Percentiles rank a stretch among this genome's conserved stretches.
These are phyloP conservation scores for Microsporum audouinii DNA, from an alignment of 2,329 filamentous ascomycete species.

Conservation along the genomic window DNA sequence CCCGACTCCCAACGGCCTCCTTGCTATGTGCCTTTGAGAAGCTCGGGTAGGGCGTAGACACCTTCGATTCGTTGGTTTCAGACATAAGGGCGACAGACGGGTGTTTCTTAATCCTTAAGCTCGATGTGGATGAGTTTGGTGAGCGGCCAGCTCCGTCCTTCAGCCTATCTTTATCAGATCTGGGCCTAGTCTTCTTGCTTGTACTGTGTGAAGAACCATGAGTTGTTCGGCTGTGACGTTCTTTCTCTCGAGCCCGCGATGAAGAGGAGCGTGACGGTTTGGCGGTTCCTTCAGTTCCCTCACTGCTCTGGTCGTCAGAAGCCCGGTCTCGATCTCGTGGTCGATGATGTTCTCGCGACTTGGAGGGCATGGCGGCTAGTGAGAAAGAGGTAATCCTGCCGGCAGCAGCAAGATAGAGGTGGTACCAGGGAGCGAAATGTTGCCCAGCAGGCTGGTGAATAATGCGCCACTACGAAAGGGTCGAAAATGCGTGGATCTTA, in stretches of 20 bases:
- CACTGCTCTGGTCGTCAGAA: slow-evolving; percentile 21
- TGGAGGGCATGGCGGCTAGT: slow-evolving; percentile 28
- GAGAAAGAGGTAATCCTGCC: neutral
- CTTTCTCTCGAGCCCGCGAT: slow-evolving; percentile 6
- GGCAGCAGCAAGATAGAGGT: neutral
- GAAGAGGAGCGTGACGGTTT: slow-evolving; percentile 3
- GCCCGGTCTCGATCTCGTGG: slow-evolving; percentile 21
- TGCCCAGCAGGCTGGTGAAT: slow-evolving; percentile 2
- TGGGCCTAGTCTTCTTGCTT: slow-evolving; percentile 13
- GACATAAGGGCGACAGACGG: slow-evolving; percentile 11
- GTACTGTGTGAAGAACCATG: slow-evolving; percentile 16
- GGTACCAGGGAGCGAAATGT: neutral
- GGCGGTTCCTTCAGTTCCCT: slow-evolving; percentile 12
- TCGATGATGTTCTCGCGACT: slow-evolving; percentile 28
- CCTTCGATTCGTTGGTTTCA: slow-evolving; percentile 30
- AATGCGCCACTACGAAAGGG: slow-evolving; percentile 1
- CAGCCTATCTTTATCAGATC: slow-evolving; percentile 25
- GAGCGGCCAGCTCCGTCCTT: slow-evolving; percentile 12
- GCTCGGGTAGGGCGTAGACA: slow-evolving; percentile 59
- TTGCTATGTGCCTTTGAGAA: slow-evolving; percentile 90
- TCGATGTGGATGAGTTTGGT: slow-evolving; percentile 18
- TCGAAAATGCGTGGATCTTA: neutral
- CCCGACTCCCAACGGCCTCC: slow-evolving; percentile 60
- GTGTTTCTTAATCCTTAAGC: slow-evolving; percentile 7
- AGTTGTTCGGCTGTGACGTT: slow-evolving; percentile 22